Evolutionary conservation across 257 asterid genomes (phyloP), one percentile per base, ranked within the genome.

Genomic region (Echium plantagineum): DNA sequence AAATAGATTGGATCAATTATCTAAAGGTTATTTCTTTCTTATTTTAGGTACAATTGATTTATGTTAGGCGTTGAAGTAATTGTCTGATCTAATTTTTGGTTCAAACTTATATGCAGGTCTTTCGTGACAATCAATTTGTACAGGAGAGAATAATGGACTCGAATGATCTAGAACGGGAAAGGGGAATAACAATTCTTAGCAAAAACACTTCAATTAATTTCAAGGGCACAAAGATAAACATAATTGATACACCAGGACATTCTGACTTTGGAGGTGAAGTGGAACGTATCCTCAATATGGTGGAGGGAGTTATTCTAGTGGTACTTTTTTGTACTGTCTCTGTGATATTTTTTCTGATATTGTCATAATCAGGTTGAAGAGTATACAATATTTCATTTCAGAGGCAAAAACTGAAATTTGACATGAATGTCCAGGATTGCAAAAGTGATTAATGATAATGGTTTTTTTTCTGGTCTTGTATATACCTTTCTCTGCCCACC

Each of bases 221-320:
- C 61, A 79, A 88, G n/a, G 95, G 85, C 69, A 72, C 95, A 16
- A 93, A 93, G 77, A 86, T 93, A 58, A 93, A 93, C 68, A 89
- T 93, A 60, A 93, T 93, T 59, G 98, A 93, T 63, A 93, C 98
- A 64, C 99, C 99, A 7, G 99, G 99, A 19, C 97, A 93, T 66
- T 93, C 99, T 62, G 99, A 93, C 81, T 93, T 93, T 80, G 99
- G 99, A 66, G 97, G 99, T 52, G 99, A 93, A 78, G 99, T 89
- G 55, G 97, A 93, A 68, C 91, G 99, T 58, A 89, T 93, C 78
- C 97, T 93, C 75, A 93, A 89, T 80, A 93, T 93, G 99, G 99
- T 93, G 63, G 99, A 93, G 77, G 99, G 99, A 76, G 89, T 93
- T 74, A 94, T 93, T 46, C 72, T 93, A 75, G 99, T 93, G 99